Conservation (phyloP, 179 eudicot genomes). For the Silene coronaria region DNA sequence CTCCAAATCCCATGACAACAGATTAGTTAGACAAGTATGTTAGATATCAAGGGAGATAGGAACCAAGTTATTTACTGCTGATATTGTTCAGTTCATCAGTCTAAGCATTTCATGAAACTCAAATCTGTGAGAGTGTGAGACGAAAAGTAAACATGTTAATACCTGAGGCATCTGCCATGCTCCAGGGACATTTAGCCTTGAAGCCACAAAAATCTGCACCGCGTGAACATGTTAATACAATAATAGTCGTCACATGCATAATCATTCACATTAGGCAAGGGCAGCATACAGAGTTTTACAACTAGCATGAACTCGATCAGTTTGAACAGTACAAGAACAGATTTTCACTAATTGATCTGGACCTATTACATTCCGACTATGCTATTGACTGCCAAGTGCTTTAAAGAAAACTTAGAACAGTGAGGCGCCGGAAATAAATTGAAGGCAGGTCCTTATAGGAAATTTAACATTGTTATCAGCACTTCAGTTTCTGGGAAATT, state of each 20-base stretch:
- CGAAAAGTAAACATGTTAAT: not conserved
- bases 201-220: slow-evolving; percentile 85
- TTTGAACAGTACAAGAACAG: not conserved
- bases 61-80: too few species aligned
- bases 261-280: not conserved
- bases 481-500: too few species aligned
- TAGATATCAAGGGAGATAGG: not conserved
- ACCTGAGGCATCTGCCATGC: slow-evolving; percentile 99
- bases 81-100: too few species aligned
- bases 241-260: not conserved
- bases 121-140: not conserved
- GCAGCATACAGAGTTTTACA: not conserved
- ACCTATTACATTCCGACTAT: not conserved
- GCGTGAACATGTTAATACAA: not conserved
- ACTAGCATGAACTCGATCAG: not conserved
- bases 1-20: not conserved
- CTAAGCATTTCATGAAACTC: too few species aligned
- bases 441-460: too few species aligned
- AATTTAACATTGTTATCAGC: too few species aligned
- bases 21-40: not conserved
- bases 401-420: not conserved
- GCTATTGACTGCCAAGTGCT: not conserved
- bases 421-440: too few species aligned
- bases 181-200: slow-evolving; percentile 94
- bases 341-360: not conserved